Evolutionary conservation across 768 basidiomycete genomes (phyloP), one percentile per base, ranked within the genome.

Genomic region (Lactarius hengduanensis): DNA sequence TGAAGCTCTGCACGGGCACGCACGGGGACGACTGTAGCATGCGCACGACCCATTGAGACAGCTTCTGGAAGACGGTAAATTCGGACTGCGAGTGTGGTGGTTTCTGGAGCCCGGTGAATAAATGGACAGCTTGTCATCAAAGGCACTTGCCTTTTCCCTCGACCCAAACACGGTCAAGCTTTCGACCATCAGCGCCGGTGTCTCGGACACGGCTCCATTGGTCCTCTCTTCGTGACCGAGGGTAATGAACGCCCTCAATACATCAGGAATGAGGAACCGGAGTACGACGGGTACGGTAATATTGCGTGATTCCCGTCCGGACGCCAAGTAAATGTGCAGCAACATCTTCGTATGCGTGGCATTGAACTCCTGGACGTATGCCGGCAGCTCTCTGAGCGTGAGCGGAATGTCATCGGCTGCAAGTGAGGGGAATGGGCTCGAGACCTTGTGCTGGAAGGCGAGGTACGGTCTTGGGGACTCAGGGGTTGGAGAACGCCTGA

Each of bases 131-230:
- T 18, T 15, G 16, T 59, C 2, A 10, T 50, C 8, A 38, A 13
- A 26, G 22, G 58, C 57, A 72, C 64, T 60, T 69, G 88, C 90
- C 78, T 78, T 81, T 78, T 93, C 91, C 71, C 90, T 79, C 28
- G 91, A 86, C 7, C 88, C 90, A 74, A 91, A 90, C 11, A 82
- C 83, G n/a, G 85, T 81, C 54, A 89, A 80, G 62, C 81, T 88
- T 71, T 90, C 89, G 36, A 87, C 82, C 15, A 82, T 69, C 45
- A 86, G 76, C 5, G 71, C 66, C n/a, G 74, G 70, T 58, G 50
- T 56, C 64, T 53, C 43, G 28, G 68, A 43, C 53, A 50, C 32
- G 13, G 34, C 58, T 36, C 53, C 40, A 16, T 54, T 56, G 9
- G 77, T 77, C 22, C 78, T 77, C 41, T 65, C 63, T 16, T 73